A percentile compares a stretch with the other conserved stretches of the same genome.
Conservation (phyloP, 1,139 yeast species). For the Lodderomyces pseudojiufengensis region DNA sequence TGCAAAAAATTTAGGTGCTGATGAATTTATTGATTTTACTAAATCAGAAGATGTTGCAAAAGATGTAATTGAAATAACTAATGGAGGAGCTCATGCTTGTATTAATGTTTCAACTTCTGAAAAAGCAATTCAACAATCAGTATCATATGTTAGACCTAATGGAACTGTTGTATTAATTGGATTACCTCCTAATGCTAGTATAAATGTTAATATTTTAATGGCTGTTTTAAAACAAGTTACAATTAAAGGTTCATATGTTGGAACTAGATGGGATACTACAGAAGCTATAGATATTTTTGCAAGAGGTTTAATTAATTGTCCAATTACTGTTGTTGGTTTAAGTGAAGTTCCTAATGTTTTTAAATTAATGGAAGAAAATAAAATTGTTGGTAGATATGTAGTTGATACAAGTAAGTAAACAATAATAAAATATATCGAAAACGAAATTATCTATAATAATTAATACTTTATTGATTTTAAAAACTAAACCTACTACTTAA, state of each 20-base stretch:
- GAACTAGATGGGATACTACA: slow-evolving; percentile 74
- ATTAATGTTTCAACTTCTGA: slow-evolving; percentile 79
- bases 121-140: slow-evolving; percentile 65
- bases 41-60: slow-evolving; percentile 30
- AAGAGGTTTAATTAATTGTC: slow-evolving; percentile 65
- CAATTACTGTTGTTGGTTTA: slow-evolving; percentile 64
- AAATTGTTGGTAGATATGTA: slow-evolving; percentile 70
- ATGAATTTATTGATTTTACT: slow-evolving; percentile 63
- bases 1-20: slow-evolving; percentile 62
- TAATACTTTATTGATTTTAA: no score
- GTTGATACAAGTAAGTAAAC: slow-evolving; percentile 41
- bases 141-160: slow-evolving; percentile 64
- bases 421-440: not conserved
- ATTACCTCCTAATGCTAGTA: slow-evolving; percentile 69
- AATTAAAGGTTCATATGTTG: slow-evolving; percentile 75
- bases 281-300: slow-evolving; percentile 73
- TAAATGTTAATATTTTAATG: slow-evolving; percentile 57
- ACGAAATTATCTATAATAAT: no score
- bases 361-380: slow-evolving; percentile 67
- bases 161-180: slow-evolving; percentile 84
- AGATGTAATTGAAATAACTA: slow-evolving; percentile 25
- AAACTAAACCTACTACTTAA: no score
- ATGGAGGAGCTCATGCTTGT: slow-evolving; percentile 65
- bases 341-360: slow-evolving; percentile 58
- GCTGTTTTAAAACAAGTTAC: slow-evolving; percentile 63